These are phyloP conservation scores for Phytopythium vexans DNA, from an alignment of 352 stramenopile genomes.

Conservation along the genomic window DNA sequence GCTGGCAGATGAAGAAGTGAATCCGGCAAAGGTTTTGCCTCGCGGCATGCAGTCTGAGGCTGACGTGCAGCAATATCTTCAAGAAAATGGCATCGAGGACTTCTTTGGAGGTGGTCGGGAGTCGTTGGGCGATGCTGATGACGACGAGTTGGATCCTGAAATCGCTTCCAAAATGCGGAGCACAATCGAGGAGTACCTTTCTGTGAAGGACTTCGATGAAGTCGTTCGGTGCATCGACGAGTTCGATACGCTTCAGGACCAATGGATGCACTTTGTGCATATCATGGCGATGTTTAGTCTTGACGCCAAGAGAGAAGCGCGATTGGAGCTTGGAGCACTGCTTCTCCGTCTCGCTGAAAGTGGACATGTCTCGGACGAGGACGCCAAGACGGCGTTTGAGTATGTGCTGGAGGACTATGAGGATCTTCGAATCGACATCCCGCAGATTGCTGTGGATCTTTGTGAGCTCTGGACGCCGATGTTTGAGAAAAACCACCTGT, in stretches of 20 bases:
- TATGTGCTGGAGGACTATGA: conserved; percentile 64
- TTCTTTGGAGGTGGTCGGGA: conserved; percentile 58
- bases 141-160: conserved; percentile 62
- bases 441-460: conserved; percentile 50
- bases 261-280: conserved; percentile 73
- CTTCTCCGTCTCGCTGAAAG: conserved; percentile 34
- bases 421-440: conserved; percentile 73
- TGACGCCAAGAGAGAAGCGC: conserved; percentile 44
- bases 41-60: conserved; percentile 34
- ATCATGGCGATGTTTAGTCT: conserved; percentile 42
- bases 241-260: conserved; percentile 29
- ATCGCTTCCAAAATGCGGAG: conserved; percentile 58
- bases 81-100: conserved; percentile 55
- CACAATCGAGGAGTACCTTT: conserved; percentile 77
- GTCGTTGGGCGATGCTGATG: conserved; percentile 36
- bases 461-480: conserved; percentile 60
- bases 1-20: conserved; percentile 81
- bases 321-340: conserved; percentile 41
- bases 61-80: conserved; percentile 55
- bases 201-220: conserved; percentile 70
- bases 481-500: conserved; percentile 48
- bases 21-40: conserved; percentile 45
- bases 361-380: conserved; percentile 42
- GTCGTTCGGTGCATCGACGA: conserved; percentile 77
- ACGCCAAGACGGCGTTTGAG: conserved; percentile 56